Conservation (phyloP, 164 flowering plant species). For the Vitis rotundifolia region DNA sequence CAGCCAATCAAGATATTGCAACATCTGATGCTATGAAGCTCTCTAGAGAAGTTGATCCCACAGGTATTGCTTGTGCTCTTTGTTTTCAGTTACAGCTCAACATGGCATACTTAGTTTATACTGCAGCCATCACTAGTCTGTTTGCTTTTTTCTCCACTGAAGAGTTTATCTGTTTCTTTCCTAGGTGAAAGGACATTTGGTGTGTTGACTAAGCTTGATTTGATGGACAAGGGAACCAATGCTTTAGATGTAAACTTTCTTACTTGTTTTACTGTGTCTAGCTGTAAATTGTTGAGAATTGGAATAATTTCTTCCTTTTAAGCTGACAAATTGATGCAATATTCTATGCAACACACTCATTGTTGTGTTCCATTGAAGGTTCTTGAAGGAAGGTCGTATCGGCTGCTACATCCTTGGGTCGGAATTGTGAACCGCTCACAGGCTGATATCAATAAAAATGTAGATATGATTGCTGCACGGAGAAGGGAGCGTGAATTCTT, state of each 20-base stretch:
- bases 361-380: constrained; percentile 42
- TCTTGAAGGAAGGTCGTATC: constrained; percentile 85
- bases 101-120: no score
- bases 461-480: constrained; percentile 83
- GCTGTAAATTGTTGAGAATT: neutral
- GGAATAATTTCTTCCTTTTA: neutral
- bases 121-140: neutral
- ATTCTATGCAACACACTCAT: neutral
- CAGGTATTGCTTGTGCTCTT: constrained; percentile 42
- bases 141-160: neutral
- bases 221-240: constrained; percentile 97
- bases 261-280: neutral
- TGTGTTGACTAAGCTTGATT: constrained; percentile 87
- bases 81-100: neutral
- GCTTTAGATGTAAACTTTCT: constrained; percentile 68
- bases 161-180: constrained; percentile 1
- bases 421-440: constrained; percentile 95
- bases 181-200: constrained; percentile 95
- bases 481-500: constrained; percentile 78
- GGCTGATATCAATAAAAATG: constrained; percentile 87
- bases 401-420: constrained; percentile 90
- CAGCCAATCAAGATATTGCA: constrained; percentile 97
- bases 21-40: constrained; percentile 96
- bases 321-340: no score
- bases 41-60: constrained; percentile 89